Base-by-base conservation (phyloP, 345 rosid genomes). In the Citrus mangshanensis region DNA sequence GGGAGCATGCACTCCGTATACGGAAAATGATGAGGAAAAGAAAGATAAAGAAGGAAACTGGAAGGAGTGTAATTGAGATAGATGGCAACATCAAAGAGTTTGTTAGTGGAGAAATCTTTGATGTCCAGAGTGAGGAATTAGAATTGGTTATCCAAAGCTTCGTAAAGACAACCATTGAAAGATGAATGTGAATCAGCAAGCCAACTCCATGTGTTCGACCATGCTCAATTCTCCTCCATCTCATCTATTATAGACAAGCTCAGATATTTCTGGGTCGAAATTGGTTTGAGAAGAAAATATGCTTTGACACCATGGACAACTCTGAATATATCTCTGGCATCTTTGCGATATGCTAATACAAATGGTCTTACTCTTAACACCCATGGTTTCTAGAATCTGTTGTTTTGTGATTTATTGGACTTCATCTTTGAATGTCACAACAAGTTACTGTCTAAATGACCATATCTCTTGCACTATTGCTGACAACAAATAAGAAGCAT, bases 21-120 rank as follows among this genome's bases (percentile, higher is more conserved):
- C 27, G 87, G 18, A 63, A 76, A 32, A 73, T 62, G 42, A 71
- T 82, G 82, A 75, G 60, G 51, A 63, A 54, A 67, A 77, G 68
- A 70, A 75, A 19, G 51, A 66, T 79, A 68, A 80, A 70, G 30
- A 86, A 83, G 79, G 86, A 81, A 74, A 68, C 75, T 14, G 85
- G 88, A 76, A 81, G 68, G 64, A 86, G 86, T 70, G 38, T 61
- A 37, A 77, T 79, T n/a, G 78, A 83, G 68, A 75, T 76, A 28
- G 59, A 81, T 77, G 85, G 81, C 18, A 25, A 35, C 7, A 68
- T 81, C 37, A 40, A 37, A 51, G 82, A 86, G 76, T 79, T 81
- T 77, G 77, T 69, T n/a, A 76, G 84, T 67, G 84, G 86, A 28
- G 82, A 78, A 46, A 73, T 62, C 19, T 32, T 58, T 46, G 30